Percentiles rank a stretch among this genome's conserved stretches.
These are phyloP conservation scores for Claviceps lovelessii DNA, from an alignment of 2,329 filamentous ascomycete species.

Conservation along the genomic window DNA sequence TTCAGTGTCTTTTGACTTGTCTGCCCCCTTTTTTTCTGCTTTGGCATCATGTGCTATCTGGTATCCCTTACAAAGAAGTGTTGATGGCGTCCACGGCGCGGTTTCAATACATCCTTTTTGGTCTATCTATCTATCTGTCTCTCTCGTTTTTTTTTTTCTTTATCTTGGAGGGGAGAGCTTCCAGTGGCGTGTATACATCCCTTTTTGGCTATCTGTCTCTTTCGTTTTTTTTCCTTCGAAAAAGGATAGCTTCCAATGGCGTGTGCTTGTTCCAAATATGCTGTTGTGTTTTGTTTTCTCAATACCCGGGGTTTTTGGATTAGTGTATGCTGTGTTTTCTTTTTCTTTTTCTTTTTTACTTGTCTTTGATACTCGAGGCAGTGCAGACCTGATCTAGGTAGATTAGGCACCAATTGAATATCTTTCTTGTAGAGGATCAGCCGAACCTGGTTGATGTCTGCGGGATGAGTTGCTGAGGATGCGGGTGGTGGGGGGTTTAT, in stretches of 20 bases:
- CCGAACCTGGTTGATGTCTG: too few relatives aligned
- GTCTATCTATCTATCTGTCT: neutral
- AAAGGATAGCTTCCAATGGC: too few relatives aligned
- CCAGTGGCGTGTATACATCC: neutral
- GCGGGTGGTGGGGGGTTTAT: too few relatives aligned
- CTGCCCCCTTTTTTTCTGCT: neutral
- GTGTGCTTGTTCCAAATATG: neutral
- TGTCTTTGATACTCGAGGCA: neutral
- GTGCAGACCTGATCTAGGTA: too few relatives aligned
- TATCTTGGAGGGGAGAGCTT: neutral
- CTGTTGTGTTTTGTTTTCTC: neutral
- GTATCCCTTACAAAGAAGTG: constrained; percentile 9
- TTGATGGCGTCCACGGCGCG: constrained; percentile 15
- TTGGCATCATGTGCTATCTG: neutral
- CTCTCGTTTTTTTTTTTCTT: neutral
- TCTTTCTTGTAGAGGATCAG: too few relatives aligned
- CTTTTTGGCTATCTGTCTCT: too few relatives aligned
- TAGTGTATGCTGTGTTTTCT: neutral
- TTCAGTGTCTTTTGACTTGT: neutral
- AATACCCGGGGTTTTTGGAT: neutral
- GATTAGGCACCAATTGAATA: too few relatives aligned
- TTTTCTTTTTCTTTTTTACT: neutral
- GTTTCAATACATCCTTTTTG: constrained; percentile 16
- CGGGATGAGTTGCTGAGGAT: too few relatives aligned
- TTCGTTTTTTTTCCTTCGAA: too few relatives aligned